These are phyloP conservation scores for Wickerhamiella domercqiae DNA, from an alignment of 805 yeast species.

Conservation along the genomic window DNA sequence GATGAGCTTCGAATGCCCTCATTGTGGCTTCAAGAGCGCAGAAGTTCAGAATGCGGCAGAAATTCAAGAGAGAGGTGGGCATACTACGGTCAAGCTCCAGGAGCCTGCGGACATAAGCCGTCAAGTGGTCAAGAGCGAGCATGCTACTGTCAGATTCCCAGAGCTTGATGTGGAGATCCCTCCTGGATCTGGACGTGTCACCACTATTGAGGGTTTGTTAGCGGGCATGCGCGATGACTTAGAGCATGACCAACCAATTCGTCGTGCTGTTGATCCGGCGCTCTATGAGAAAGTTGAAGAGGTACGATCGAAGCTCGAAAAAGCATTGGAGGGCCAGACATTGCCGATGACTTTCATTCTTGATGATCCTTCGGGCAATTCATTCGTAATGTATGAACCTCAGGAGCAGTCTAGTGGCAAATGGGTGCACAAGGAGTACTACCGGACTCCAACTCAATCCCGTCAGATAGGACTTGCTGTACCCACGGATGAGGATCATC, in stretches of 20 bases:
- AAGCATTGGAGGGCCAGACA: slow-evolving; percentile 49
- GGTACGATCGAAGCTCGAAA: slow-evolving; percentile 43
- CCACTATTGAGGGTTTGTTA: slow-evolving; percentile 82
- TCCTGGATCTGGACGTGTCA: slow-evolving; percentile 82
- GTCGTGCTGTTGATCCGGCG: slow-evolving; percentile 63
- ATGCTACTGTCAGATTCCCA: slow-evolving; percentile 61
- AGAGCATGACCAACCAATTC: slow-evolving; percentile 60
- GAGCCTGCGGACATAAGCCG: slow-evolving; percentile 60
- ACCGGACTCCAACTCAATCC: slow-evolving; percentile 78
- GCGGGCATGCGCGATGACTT: slow-evolving; percentile 73
- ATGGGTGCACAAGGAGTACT: slow-evolving; percentile 74
- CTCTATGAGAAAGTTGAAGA: slow-evolving; percentile 58
- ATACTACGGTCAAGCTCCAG: slow-evolving; percentile 56
- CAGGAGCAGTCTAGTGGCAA: slow-evolving; percentile 83
- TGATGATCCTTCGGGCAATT: slow-evolving; percentile 95
- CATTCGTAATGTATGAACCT: slow-evolving; percentile 58
- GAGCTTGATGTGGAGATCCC: slow-evolving; percentile 92
- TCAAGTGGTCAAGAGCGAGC: slow-evolving; percentile 83
- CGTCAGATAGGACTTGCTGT: slow-evolving; percentile 54
- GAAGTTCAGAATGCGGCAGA: slow-evolving; percentile 94
- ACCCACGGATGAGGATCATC: slow-evolving; percentile 26
- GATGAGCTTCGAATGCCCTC: slow-evolving; percentile 93
- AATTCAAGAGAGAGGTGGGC: slow-evolving; percentile 77
- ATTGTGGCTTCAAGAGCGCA: slow-evolving; percentile 78
- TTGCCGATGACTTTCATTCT: slow-evolving; percentile 63